Evolutionary conservation across 2,329 filamentous ascomycete genomes (phyloP), one percentile per base, ranked within the genome.

Genomic region (Hymenotorrendiella dingleyae): DNA sequence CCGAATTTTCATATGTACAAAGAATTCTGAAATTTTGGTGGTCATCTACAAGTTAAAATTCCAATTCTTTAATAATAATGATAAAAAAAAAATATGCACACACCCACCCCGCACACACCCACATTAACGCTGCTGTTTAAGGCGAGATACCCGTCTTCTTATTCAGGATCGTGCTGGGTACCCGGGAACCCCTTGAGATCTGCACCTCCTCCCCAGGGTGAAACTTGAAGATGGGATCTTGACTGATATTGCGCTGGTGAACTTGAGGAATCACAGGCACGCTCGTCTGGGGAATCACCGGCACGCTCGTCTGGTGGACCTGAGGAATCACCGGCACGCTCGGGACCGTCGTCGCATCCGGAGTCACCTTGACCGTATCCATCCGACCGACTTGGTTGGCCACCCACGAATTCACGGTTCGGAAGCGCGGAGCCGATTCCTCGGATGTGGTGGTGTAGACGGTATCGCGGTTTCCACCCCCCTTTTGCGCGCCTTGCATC

Each of bases 351-450:
- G 58, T 26, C 10, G 48, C 39, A n/a, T 14, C 22, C 30, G 12
- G 30, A 26, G 64, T 65, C 43, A 67, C 65, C 52, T 69, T 64
- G 2, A 68, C 70, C 20, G 71, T 66, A 53, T 69, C 70, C 22
- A 78, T 59, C 3, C 76, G 69, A 2, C 71, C 72, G 7, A 72
- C 72, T 59, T 84, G 80, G 56, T 84, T 78, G 50, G 72, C 72
- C 2, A 84, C 79, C 80, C 80, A 84, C 22, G 76, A 80, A 43
- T 67, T 70, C 43, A 84, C 67, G 6, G 68, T 72, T 26, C 76
- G 70, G 58, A 81, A 83, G 4, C 72, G 70, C 11, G 74, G 67
- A 4, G 74, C 53, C 7, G 58, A 49, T 8, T 62, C 60, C 9
- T 51, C 45, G 2, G 60, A 63, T 17, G 54, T 47, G 4, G 50